Base-by-base conservation (phyloP, 176 grass and related monocot genomes). In the Lolium multiflorum region DNA sequence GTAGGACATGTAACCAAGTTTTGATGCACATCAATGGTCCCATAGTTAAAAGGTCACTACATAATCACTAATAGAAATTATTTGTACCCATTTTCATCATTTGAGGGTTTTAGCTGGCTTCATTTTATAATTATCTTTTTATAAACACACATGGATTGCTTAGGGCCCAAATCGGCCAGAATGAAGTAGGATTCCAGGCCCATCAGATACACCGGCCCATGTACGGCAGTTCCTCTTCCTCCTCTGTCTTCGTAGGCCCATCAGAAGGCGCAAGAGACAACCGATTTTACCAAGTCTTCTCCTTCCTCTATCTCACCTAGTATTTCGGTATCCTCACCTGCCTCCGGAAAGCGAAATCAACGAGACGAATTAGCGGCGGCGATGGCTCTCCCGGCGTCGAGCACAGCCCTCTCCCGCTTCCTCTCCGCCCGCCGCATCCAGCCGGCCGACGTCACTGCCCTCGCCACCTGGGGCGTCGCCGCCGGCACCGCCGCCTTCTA, bases 401-500 rank as follows among this genome's bases (percentile, higher is more conserved):
- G 24, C 80, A 87, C 95, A 59, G 59, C 74, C 71, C 31, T 95
- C 82, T 93, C 94, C 93, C 93, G 93, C 31, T 90, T 88, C 85
- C 46, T 98, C 48, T 88, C 78, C n/a, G 85, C 91, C 1, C 89
- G 93, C 56, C 91, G 93, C 22, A 89, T 49, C 26, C 95, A 95
- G 51, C 17, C 81, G 62, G 76, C 85, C 0, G 93, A 93, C 65
- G 52, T 98, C 89, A 79, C 50, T 17, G 79, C 89, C n/a, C 93
- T 93, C 13, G 89, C 91, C 84, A 72, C 89, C 28, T 98, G 95
- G 95, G 95, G 95, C 12, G 79, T 98, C 64, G 83, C 83, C 64
- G 95, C 93, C 39, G 80, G 84, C 82, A 37, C 82, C 82, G 78
- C 84, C 43, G 95, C 87, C 85, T 55, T 98, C 71, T 98, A 92